Evolutionary conservation across 257 asterid species (phyloP).

Genomic region (Nicotiana paniculata): DNA sequence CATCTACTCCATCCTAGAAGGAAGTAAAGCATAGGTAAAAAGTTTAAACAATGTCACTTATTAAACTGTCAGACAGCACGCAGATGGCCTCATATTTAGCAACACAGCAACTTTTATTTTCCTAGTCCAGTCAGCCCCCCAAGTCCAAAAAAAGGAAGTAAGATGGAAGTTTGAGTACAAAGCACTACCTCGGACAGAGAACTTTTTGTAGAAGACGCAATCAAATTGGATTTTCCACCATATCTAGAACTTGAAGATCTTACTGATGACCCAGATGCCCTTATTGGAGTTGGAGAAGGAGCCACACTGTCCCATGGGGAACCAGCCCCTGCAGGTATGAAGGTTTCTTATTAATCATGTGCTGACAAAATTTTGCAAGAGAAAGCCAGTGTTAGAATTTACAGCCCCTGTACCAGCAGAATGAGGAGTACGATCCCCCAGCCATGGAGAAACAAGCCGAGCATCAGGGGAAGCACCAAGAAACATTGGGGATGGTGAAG

Average conservation of each 20-base stretch:
- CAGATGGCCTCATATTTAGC: background rate
- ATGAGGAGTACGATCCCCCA: slow-evolving; percentile 73
- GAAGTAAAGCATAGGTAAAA: slow-evolving; percentile 12
- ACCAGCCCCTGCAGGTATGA: slow-evolving; percentile 26
- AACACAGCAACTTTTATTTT: background rate
- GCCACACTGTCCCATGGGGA: slow-evolving; percentile 94
- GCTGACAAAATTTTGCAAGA: slow-evolving; percentile 5
- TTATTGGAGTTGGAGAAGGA: slow-evolving; percentile 91
- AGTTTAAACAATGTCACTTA: background rate
- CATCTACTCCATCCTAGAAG: slow-evolving; percentile 50
- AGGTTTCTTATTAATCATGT: slow-evolving; percentile 15
- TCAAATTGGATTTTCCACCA: slow-evolving; percentile 44
- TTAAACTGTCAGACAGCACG: background rate
- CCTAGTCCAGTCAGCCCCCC: background rate
- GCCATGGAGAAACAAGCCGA: slow-evolving; percentile 91
- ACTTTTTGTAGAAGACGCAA: slow-evolving; percentile 29
- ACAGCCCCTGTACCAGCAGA: slow-evolving; percentile 37
- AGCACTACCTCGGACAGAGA: slow-evolving; percentile 47
- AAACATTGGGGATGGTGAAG: slow-evolving; percentile 78
- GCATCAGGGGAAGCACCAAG: slow-evolving; percentile 94
- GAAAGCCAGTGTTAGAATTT: background rate
- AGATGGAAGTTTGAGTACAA: background rate
- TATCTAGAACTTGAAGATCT: slow-evolving; percentile 66
- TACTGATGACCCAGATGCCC: slow-evolving; percentile 78
- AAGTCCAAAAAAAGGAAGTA: background rate